Conservation (phyloP, 192 early-diverging fungal species). For the Geosiphon pyriformis region DNA sequence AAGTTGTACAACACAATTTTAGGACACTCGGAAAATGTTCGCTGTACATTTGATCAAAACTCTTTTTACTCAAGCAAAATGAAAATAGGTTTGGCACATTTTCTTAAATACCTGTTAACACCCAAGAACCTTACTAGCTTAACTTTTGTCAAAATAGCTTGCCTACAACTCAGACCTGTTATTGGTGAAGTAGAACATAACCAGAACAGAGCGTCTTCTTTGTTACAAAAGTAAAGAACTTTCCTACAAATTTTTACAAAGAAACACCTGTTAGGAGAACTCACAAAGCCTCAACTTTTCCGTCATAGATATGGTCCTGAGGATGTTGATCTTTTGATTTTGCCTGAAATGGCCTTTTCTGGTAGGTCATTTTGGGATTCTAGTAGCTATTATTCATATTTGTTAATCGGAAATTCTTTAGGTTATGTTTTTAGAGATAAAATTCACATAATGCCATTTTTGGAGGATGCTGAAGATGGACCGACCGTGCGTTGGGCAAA, state of each 20-base stretch:
- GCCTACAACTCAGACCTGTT: slow-evolving; percentile 15
- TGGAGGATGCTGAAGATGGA: slow-evolving; percentile 52
- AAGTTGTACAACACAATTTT: too few relatives aligned
- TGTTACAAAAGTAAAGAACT: slow-evolving; percentile 6
- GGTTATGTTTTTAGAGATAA: slow-evolving; percentile 61
- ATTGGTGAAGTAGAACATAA: slow-evolving; percentile 14
- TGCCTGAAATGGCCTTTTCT: slow-evolving; percentile 77
- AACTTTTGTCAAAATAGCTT: too few relatives aligned
- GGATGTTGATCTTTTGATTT: slow-evolving; percentile 61
- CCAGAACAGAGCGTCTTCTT: not conserved
- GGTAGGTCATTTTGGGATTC: slow-evolving; percentile 36
- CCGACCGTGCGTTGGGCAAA: slow-evolving; percentile 59
- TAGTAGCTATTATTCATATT: not conserved
- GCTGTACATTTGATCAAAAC: too few relatives aligned
- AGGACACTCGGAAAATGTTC: too few relatives aligned
- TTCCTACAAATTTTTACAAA: not conserved
- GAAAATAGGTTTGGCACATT: too few relatives aligned
- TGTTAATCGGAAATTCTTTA: slow-evolving; percentile 19
- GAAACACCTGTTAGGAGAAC: not conserved
- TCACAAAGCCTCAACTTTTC: not conserved
- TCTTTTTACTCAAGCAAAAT: too few relatives aligned
- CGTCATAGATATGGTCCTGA: slow-evolving; percentile 39
- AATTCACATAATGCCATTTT: slow-evolving; percentile 53
- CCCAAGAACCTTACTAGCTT: too few relatives aligned
- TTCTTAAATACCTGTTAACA: too few relatives aligned